Conservation (phyloP, 2,329 filamentous ascomycete genomes). For the Periconia digitata region DNA sequence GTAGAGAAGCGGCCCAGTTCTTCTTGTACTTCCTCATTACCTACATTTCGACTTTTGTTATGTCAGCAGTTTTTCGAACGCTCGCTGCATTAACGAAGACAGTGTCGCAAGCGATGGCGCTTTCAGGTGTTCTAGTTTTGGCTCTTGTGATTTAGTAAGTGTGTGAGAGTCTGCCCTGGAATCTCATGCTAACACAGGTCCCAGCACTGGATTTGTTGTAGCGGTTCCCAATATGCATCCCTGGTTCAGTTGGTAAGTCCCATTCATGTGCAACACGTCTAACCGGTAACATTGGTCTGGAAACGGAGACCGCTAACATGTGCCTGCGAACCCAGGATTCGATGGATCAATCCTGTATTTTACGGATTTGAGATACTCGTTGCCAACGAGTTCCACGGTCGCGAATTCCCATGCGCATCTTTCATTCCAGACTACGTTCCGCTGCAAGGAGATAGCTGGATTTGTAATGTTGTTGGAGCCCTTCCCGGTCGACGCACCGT, state of each 20-base stretch:
- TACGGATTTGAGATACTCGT: conserved; percentile 80
- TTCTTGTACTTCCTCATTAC: conserved; percentile 75
- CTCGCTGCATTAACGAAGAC: conserved; percentile 75
- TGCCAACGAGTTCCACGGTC: conserved; percentile 66
- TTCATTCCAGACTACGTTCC: conserved; percentile 43
- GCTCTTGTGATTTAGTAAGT: conserved; percentile 59
- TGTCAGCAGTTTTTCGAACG: conserved; percentile 82
- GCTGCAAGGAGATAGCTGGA: conserved; percentile 27
- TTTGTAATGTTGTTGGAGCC: conserved; percentile 44
- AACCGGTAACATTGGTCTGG: no score
- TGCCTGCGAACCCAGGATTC: conserved; percentile 42
- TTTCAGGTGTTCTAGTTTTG: conserved; percentile 60
- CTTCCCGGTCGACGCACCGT: conserved; percentile 43
- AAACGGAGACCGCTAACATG: no score
- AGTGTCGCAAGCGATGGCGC: conserved; percentile 58
- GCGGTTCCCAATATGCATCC: conserved; percentile 60
- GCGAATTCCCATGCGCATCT: conserved; percentile 35
- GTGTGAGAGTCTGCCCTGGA: no score
- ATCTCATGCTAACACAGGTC: not conserved
- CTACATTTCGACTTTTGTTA: conserved; percentile 60
- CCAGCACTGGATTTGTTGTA: conserved; percentile 66
- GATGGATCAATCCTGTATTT: conserved; percentile 71
- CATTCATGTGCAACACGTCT: no score
- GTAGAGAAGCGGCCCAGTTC: conserved; percentile 71
- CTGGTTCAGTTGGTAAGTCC: no score